Evolutionary conservation across 768 basidiomycete genomes (phyloP).

Genomic region (Kwoniella newhampshirensis): DNA sequence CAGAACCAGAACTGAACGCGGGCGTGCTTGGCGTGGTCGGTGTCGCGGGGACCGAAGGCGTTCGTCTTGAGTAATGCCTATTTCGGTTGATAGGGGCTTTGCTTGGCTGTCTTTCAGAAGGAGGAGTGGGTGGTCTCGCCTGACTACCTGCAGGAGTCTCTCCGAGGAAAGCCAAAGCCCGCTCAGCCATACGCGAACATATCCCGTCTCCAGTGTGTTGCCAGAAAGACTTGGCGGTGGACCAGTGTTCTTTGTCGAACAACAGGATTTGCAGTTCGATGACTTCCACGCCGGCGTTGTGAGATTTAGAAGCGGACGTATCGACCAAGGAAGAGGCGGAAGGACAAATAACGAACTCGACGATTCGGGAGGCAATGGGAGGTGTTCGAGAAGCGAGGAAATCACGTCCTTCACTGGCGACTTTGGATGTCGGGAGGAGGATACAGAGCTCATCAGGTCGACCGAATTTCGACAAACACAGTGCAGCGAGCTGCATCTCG

Average conservation of each 20-base stretch:
- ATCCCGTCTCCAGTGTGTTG: conserved; percentile 90
- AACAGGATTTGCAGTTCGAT: conserved; percentile 78
- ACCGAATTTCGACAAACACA: conserved; percentile 79
- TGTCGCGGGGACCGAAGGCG: conserved; percentile 35
- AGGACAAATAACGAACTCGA: conserved; percentile 66
- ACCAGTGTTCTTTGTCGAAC: conserved; percentile 64
- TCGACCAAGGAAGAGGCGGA: conserved; percentile 32
- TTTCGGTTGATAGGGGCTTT: conserved; percentile 44
- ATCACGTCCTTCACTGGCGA: conserved; percentile 71
- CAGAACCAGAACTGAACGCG: background rate
- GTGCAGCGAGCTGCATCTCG: conserved; percentile 64
- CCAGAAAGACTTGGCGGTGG: conserved; percentile 87
- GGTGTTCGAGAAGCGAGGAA: conserved; percentile 61
- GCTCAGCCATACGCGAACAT: conserved; percentile 80
- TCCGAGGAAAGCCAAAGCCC: conserved; percentile 71
- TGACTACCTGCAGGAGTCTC: conserved; percentile 51
- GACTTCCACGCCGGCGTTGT: conserved; percentile 43
- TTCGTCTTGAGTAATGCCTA: conserved; percentile 48
- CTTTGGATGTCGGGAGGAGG: conserved; percentile 70
- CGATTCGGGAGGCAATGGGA: conserved; percentile 63
- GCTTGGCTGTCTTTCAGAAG: conserved; percentile 15
- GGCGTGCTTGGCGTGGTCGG: conserved; percentile 54
- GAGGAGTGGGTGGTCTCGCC: conserved; percentile 9
- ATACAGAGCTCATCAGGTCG: conserved; percentile 69
- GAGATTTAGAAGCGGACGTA: conserved; percentile 11